A percentile compares a stretch with the other conserved stretches of the same genome.
Evolutionary conservation across 208 protist species (phyloP).

Genomic region (Crithidia thermophila): DNA sequence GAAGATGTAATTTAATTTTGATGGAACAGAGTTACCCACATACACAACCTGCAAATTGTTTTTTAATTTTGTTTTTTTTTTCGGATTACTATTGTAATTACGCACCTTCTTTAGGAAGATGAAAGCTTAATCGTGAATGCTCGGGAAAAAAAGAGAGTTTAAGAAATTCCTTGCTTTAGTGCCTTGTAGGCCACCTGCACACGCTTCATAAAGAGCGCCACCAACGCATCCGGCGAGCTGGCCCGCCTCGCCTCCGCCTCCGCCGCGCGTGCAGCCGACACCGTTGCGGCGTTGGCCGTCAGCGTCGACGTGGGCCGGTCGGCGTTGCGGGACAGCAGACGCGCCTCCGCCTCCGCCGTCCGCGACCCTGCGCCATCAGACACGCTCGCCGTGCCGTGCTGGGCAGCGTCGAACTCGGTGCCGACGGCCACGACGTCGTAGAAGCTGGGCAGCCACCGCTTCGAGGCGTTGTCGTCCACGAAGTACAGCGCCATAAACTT

Average conservation of each 20-base stretch:
- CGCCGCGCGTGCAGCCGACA: not conserved
- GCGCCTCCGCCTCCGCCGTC: not conserved
- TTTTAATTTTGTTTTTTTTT: no score
- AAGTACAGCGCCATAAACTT: constrained; percentile 79
- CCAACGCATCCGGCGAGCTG: constrained; percentile 23
- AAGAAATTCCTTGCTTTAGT: constrained; percentile 72
- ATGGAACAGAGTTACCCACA: no score
- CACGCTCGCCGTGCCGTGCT: not conserved
- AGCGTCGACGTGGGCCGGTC: constrained; percentile 18
- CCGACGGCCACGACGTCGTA: constrained; percentile 74
- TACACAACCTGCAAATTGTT: no score
- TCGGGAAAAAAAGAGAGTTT: no score
- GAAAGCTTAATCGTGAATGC: no score
- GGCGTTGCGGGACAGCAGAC: constrained; percentile 3
- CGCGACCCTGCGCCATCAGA: no score
- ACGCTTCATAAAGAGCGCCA: constrained; percentile 61
- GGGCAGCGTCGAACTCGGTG: constrained; percentile 50
- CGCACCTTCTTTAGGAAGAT: no score
- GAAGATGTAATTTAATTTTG: no score
- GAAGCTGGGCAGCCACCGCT: constrained; percentile 71
- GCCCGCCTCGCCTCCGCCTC: not conserved
- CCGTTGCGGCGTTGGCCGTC: not conserved
- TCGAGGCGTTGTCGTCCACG: constrained; percentile 58
- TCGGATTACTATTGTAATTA: no score
- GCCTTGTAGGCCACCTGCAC: constrained; percentile 76